phyloP scores from a whole-genome alignment of 1,139 yeast genomes.

The Wickerhamiella infanticola region DNA sequence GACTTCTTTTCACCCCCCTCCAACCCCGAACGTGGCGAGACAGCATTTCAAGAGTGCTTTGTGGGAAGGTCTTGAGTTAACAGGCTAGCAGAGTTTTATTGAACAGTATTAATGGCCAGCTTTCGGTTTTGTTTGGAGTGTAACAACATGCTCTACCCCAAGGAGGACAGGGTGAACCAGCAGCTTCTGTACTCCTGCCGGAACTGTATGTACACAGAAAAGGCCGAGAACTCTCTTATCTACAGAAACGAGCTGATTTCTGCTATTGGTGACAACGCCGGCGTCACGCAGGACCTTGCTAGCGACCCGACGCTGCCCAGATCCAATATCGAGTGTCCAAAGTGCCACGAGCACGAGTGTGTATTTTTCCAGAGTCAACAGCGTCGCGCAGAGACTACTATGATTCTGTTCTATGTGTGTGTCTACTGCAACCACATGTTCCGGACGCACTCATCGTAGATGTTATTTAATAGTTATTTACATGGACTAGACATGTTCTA shows the following conservation, averaged over 20 bases:
- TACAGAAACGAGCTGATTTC: constrained; percentile 88
- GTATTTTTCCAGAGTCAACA: constrained; percentile 97
- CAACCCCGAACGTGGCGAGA: too few relatives aligned
- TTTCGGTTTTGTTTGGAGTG: constrained; percentile 22
- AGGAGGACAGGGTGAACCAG: constrained; percentile 62
- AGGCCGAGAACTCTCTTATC: constrained; percentile 78
- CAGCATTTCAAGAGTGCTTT: not conserved
- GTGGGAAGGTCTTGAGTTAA: not conserved
- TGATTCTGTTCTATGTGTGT: constrained; percentile 89
- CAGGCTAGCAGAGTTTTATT: not conserved
- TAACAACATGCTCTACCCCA: constrained; percentile 97
- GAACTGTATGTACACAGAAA: constrained; percentile 85
- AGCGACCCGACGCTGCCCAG: constrained; percentile 93
- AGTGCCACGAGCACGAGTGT: constrained; percentile 74
- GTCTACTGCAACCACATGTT: constrained; percentile 67
- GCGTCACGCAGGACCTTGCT: constrained; percentile 93
- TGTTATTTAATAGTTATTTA: not conserved
- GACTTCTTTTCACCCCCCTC: not conserved
- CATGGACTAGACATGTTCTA: too few relatives aligned
- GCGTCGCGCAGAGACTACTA: constrained; percentile 83
- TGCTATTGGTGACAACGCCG: constrained; percentile 66
- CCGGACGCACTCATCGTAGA: constrained; percentile 6
- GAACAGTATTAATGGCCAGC: constrained; percentile 12
- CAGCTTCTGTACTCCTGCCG: constrained; percentile 83
- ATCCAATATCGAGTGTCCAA: constrained; percentile 84